Conservation (phyloP, 2,329 filamentous ascomycete genomes). For the Didymella pomorum region DNA sequence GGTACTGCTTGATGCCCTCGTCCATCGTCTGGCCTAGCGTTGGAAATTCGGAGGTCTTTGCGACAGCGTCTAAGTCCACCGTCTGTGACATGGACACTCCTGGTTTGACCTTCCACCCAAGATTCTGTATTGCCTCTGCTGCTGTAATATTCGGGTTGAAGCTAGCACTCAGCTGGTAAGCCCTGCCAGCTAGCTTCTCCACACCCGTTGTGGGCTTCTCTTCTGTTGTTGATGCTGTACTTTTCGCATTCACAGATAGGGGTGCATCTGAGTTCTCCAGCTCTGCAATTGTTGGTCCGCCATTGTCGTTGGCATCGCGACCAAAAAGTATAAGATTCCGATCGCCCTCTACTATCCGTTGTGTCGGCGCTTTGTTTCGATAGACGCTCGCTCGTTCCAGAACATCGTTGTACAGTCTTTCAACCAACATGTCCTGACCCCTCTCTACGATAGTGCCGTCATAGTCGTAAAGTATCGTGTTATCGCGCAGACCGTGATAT, state of each 20-base stretch:
- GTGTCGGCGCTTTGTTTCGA: constrained; percentile 76
- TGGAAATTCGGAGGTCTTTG: constrained; percentile 67
- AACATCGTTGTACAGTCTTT: constrained; percentile 93
- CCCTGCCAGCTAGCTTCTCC: constrained; percentile 72
- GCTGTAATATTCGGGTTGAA: constrained; percentile 75
- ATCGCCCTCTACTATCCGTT: constrained; percentile 81
- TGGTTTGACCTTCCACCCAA: constrained; percentile 81
- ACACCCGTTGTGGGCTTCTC: constrained; percentile 61
- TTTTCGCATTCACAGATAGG: constrained; percentile 58
- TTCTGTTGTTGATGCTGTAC: constrained; percentile 44
- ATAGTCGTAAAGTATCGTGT: constrained; percentile 88
- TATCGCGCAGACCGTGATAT: constrained; percentile 81
- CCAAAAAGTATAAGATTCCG: constrained; percentile 82
- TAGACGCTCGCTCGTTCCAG: constrained; percentile 90
- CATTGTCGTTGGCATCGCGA: constrained; percentile 69
- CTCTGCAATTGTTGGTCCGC: constrained; percentile 73
- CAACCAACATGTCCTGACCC: constrained; percentile 79
- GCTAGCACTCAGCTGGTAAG: constrained; percentile 72
- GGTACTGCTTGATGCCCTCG: constrained; percentile 88
- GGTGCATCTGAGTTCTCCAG: constrained; percentile 72
- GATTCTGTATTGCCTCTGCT: constrained; percentile 75
- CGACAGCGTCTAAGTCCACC: constrained; percentile 73
- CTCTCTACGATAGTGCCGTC: constrained; percentile 80
- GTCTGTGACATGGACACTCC: constrained; percentile 69
- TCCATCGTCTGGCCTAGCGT: constrained; percentile 93